Conservation (phyloP, 202 grass and related monocot genomes). For the Alloteropsis angusta region DNA sequence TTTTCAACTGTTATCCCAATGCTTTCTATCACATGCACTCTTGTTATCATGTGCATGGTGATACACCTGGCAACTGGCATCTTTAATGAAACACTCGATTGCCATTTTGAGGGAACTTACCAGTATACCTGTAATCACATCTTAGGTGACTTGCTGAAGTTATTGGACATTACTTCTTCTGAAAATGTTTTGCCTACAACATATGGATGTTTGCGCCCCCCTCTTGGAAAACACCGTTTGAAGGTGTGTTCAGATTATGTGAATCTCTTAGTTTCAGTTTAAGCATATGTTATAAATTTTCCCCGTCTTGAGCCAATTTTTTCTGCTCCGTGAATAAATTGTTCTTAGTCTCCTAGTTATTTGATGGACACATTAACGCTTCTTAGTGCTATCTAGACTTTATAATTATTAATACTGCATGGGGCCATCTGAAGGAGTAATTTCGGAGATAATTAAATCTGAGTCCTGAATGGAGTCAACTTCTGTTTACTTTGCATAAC, state of each 20-base stretch:
- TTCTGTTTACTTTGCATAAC: not conserved
- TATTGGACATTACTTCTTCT: slow-evolving; percentile 51
- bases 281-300: not conserved
- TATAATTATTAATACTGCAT: slow-evolving; percentile 4
- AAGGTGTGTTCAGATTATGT: slow-evolving; percentile 39
- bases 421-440: not conserved
- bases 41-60: not conserved
- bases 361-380: slow-evolving; percentile 14
- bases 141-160: slow-evolving; percentile 65
- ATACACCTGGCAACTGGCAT: not conserved
- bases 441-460: not conserved
- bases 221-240: slow-evolving; percentile 75
- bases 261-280: not conserved
- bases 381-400: not conserved
- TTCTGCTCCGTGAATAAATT: not conserved
- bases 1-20: not conserved
- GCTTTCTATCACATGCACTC: not conserved
- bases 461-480: slow-evolving; percentile 3
- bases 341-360: not conserved
- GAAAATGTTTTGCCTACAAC: slow-evolving; percentile 58
- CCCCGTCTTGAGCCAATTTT: not conserved
- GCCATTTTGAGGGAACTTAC: not conserved
- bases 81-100: not conserved
- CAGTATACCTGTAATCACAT: not conserved
- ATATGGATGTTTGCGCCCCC: slow-evolving; percentile 57